phyloP scores from a whole-genome alignment of 768 basidiomycete species.

The Lentinula raphanica region DNA sequence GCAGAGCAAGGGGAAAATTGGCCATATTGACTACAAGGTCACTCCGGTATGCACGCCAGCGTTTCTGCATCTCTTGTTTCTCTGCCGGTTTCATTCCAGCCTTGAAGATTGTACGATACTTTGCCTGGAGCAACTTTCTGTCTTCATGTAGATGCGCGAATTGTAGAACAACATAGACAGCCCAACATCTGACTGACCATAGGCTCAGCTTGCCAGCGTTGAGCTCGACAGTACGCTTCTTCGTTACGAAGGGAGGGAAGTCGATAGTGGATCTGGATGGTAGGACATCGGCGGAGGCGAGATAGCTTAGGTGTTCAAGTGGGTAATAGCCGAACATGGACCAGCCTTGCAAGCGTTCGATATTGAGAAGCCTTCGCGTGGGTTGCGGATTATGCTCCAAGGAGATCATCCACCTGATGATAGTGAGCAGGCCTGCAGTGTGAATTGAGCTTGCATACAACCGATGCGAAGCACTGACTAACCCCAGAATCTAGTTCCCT shows the following conservation, averaged over 20 bases:
- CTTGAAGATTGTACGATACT: conserved; percentile 52
- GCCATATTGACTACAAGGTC: conserved; percentile 68
- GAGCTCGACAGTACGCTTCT: conserved; percentile 32
- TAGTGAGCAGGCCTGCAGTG: conserved; percentile 62
- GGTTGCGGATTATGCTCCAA: conserved; percentile 69
- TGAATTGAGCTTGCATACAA: neutral
- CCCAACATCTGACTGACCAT: conserved; percentile 84
- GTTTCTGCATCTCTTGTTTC: conserved; percentile 47
- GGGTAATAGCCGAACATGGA: conserved; percentile 79
- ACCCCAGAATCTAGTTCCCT: conserved; percentile 61
- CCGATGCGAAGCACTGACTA: conserved; percentile 16
- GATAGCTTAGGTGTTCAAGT: conserved; percentile 70
- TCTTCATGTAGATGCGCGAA: conserved; percentile 71
- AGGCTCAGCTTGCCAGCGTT: conserved; percentile 44
- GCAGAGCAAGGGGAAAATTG: conserved; percentile 78
- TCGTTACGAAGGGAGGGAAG: conserved; percentile 38
- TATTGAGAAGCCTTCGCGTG: conserved; percentile 63
- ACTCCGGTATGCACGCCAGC: conserved; percentile 67
- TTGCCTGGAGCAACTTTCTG: conserved; percentile 48
- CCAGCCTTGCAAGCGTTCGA: conserved; percentile 77
- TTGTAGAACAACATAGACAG: conserved; percentile 70
- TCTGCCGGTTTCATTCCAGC: conserved; percentile 42
- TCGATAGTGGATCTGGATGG: conserved; percentile 36
- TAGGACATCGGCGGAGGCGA: conserved; percentile 56
- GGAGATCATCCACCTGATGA: conserved; percentile 74